Evolutionary conservation across 768 basidiomycete species (phyloP), one percentile per base, ranked within the genome.

Genomic region (Gloeopeniophorella convolvens): DNA sequence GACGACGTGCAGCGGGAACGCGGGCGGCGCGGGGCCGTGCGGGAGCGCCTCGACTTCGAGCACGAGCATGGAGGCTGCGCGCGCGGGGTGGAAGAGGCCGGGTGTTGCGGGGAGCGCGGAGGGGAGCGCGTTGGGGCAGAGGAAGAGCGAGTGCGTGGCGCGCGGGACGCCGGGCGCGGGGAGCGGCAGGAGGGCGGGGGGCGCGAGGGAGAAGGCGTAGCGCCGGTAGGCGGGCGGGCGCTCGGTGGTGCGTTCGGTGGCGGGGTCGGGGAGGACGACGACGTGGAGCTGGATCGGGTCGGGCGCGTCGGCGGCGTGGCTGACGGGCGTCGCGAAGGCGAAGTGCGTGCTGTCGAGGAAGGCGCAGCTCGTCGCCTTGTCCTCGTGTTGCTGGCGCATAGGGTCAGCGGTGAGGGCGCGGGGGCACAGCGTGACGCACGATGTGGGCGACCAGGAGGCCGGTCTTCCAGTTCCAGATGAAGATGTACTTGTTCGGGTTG

Each of bases 381-480:
- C n/a, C n/a, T n/a, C n/a, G n/a, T n/a, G n/a, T n/a, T n/a, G n/a
- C n/a, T n/a, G n/a, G n/a, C n/a, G n/a, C n/a, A n/a, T n/a, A n/a
- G n/a, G n/a, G n/a, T n/a, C n/a, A n/a, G n/a, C n/a, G n/a, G n/a
- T n/a, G n/a, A n/a, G n/a, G n/a, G n/a, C n/a, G n/a, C 9, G 3
- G 20, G n/a, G 5, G 18, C 13, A 31, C 4, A 31, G 39, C 21
- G 26, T 5, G 5, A 42, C 48, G 27, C 20, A 21, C 48, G 26
- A 50, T 43, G 16, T 36, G 28, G 13, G 33, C 26, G 5, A 36
- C 21, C 0, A 3, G 27, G 21, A 35, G 41, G 2, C 48, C 41
- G 1, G 48, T 50, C 34, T 43, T 50, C 48, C 48, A 50, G 34
- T 36, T 23, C 41, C 31, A 43, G 10, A 50, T 42, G 6, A 42